Evolutionary conservation across 2,329 filamentous ascomycete species (phyloP).

Genomic region (Penicillium sp.): DNA sequence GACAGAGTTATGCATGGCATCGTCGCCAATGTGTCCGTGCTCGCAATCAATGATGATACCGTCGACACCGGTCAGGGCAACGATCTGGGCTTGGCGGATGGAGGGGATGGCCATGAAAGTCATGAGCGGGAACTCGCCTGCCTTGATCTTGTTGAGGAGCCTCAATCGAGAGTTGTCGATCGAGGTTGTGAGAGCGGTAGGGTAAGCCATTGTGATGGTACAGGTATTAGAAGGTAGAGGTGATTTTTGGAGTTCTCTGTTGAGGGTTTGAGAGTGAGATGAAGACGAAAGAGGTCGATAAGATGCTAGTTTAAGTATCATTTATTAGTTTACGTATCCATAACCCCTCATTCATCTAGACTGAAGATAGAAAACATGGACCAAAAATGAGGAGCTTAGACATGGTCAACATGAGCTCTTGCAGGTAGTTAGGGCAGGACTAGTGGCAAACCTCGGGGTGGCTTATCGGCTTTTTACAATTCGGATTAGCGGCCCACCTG

Average conservation of each 20-base stretch:
- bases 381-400: neutral
- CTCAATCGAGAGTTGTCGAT: slow-evolving; percentile 44
- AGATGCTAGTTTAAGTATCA: neutral
- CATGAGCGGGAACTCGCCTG: slow-evolving; percentile 45
- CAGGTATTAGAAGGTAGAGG: neutral
- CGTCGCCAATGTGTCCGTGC: slow-evolving; percentile 30
- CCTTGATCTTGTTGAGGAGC: slow-evolving; percentile 46
- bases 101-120: slow-evolving; percentile 52
- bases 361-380: neutral
- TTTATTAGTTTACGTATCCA: neutral
- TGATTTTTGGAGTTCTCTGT: neutral
- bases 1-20: slow-evolving; percentile 29
- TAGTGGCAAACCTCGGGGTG: too few relatives aligned
- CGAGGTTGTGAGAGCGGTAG: slow-evolving; percentile 32
- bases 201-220: slow-evolving; percentile 20
- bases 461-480: neutral
- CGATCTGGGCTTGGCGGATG: slow-evolving; percentile 49
- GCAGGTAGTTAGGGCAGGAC: slow-evolving; percentile 1
- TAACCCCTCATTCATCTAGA: neutral
- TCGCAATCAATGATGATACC: slow-evolving; percentile 57
- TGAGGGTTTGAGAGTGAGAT: neutral
- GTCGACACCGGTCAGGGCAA: slow-evolving; percentile 64
- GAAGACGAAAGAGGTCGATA: neutral
- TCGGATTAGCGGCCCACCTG: neutral
- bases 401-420: neutral